Base-by-base conservation (phyloP, 2,329 filamentous ascomycete genomes). In the Penicillium polonicum region DNA sequence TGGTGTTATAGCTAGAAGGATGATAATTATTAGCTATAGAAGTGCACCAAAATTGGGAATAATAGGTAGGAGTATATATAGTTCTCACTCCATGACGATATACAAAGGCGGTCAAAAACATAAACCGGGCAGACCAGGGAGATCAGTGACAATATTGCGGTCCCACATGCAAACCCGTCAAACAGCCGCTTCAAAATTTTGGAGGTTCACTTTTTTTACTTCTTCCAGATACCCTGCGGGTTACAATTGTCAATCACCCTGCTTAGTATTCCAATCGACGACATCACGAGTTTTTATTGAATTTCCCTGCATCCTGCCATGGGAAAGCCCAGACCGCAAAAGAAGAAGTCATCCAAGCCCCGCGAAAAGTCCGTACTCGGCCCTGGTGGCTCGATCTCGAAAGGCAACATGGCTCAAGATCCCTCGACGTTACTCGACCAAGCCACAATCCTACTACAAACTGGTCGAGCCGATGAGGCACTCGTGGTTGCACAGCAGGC, bases 401-500 rank as follows among this genome's bases (percentile, higher is more conserved):
- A 78, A 74, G 67, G 76, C 72, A 74, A 74, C 59, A 71, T 79
- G 60, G 78, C 79, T 65, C 78, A 82, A 65, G 78, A 82, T 29
- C 80, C 83, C 5, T 78, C 82, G 60, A 74, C 81, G 57, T 78
- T 88, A 38, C 80, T 87, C 61, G 78, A 80, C 46, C 77, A 85
- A 70, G 84, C 85, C 8, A 79, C 81, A 15, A 74, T 79, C 21
- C 76, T 85, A 36, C 76, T 88, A 35, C 82, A 86, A 64, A 84
- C 83, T 33, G 82, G 81, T 44, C 81, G 86, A 60, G 78, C 83
- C 2, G 80, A 84, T 50, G 80, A 81, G 60, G 85, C 85, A 25
- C 79, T 87, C 25, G 70, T 78, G 46, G 68, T 80, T 36, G 85
- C 83, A 48, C 76, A 82, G 65, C 78, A 80, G 64, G 83, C 84